Base-by-base conservation (phyloP, 108 stramenopile genomes). In the Skeletonema marinoi region DNA sequence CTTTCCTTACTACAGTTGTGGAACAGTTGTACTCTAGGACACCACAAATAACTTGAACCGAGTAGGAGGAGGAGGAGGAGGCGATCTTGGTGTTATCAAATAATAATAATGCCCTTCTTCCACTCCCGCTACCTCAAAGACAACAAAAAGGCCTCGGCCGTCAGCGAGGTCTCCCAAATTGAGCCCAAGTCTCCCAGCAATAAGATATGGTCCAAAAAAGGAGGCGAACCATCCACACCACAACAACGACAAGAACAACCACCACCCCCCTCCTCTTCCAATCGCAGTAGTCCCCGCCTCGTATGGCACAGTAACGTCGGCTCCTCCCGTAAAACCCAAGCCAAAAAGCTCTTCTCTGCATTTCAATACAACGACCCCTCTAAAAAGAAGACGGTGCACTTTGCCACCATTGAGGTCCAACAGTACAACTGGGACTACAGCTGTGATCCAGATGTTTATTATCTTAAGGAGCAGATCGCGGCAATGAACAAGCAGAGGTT, bases 361-460 rank as follows among this genome's bases (percentile, higher is more conserved):
- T 50, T 50, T 19, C 50, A 50, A 19, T 50, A n/a, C 50, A 50
- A 50, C 30, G 50, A 78, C 60, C 39, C 6, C 65, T 21, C 48
- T 17, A 58, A 64, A 11, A 72, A 72, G 11, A 78, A 78, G 78
- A 66, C 58, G 19, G 71, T 78, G 16, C 78, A 78, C 71, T 78
- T 78, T 42, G 41, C 71, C 32, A 78, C 78, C 42, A 68, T 72
- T 32, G 78, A 78, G 25, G 78, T 78, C 4, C 71, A 62, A 38
- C 66, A 25, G 11, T 78, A 71, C 59, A 65, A 66, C 21, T 72
- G 68, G 56, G 78, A 72, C 59, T 72, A 66, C 60, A 68, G 42
- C 12, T 66, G 65, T 32, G 71, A 54, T 32, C 32, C 35, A 6
- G 70, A 78, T 48, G 69, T 70, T 1, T 78, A 65, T 17, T 79